A percentile compares a stretch with the other conserved stretches of the same genome.
Conservation (phyloP, 345 rosid species). For the Salix udensis region DNA sequence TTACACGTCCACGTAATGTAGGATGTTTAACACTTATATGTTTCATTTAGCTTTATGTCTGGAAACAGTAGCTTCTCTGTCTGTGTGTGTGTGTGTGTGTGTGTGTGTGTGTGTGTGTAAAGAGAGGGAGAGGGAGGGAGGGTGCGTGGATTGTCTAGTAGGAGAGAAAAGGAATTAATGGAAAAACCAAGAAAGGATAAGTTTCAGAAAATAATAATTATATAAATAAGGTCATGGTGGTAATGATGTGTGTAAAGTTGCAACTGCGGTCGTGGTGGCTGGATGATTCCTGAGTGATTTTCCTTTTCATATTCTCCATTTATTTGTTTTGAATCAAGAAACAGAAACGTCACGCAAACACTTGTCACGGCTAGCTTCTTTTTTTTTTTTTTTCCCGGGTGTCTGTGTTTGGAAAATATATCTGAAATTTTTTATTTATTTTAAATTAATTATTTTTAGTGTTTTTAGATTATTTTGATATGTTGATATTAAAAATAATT, state of each 20-base stretch:
- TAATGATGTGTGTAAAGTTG: slow-evolving; percentile 23
- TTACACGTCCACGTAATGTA: no score
- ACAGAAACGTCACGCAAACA: slow-evolving; percentile 44
- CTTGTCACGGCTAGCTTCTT: not conserved
- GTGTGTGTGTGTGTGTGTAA: not conserved
- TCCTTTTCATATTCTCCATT: slow-evolving; percentile 32
- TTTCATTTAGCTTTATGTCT: no score
- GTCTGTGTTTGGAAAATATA: no score
- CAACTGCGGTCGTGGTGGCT: slow-evolving; percentile 21
- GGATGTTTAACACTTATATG: no score
- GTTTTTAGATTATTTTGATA: no score
- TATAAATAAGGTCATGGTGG: slow-evolving; percentile 14
- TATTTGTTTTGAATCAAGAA: slow-evolving; percentile 12
- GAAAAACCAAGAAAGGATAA: not conserved
- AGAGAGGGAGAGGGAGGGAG: no score
- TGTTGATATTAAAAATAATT: no score
- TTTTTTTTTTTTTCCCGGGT: no score
- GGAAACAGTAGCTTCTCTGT: not conserved
- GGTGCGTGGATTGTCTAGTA: slow-evolving; percentile 14
- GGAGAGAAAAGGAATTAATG: not conserved
- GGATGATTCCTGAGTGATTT: slow-evolving; percentile 34
- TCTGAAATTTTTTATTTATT: not conserved
- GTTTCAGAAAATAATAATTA: not conserved
- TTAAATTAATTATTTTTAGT: no score
- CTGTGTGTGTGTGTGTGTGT: no score